phyloP scores from a whole-genome alignment of 1,139 yeast genomes.

The Candida mesenterica region DNA sequence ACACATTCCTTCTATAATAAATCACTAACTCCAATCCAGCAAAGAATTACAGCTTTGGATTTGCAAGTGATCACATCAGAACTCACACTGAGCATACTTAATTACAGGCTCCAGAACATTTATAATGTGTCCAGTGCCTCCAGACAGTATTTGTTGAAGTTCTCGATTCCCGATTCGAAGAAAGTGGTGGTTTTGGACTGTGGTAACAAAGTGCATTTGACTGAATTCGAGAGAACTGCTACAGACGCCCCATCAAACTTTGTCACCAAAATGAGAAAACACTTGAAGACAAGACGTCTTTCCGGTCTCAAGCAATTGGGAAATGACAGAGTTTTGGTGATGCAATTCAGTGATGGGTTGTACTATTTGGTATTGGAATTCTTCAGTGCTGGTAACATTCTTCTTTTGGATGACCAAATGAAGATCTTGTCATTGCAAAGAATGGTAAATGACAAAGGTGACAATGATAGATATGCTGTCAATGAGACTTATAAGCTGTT shows the following conservation, averaged over 20 bases:
- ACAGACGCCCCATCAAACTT: conserved; percentile 83
- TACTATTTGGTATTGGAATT: conserved; percentile 83
- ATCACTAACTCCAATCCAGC: too few relatives aligned
- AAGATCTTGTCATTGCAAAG: conserved; percentile 76
- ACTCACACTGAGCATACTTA: conserved; percentile 52
- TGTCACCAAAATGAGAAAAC: conserved; percentile 82
- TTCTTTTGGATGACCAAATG: conserved; percentile 66
- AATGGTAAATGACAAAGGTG: conserved; percentile 69
- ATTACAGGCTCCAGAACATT: conserved; percentile 78
- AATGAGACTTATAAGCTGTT: conserved; percentile 68
- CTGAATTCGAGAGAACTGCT: conserved; percentile 78
- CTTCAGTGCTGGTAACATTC: conserved; percentile 90
- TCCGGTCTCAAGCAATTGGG: conserved; percentile 72
- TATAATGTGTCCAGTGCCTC: conserved; percentile 75
- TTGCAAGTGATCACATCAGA: conserved; percentile 71
- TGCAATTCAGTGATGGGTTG: conserved; percentile 79
- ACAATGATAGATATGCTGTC: conserved; percentile 62
- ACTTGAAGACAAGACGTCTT: conserved; percentile 75
- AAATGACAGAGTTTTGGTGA: conserved; percentile 74
- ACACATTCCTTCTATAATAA: too few relatives aligned
- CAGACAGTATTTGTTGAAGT: conserved; percentile 76
- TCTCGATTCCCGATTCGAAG: conserved; percentile 82
- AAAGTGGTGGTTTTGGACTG: conserved; percentile 75
- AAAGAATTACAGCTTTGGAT: conserved; percentile 83
- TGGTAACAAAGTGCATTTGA: conserved; percentile 77